Conservation (phyloP, 2,329 filamentous ascomycete genomes). For the Fusarium penzigii region DNA sequence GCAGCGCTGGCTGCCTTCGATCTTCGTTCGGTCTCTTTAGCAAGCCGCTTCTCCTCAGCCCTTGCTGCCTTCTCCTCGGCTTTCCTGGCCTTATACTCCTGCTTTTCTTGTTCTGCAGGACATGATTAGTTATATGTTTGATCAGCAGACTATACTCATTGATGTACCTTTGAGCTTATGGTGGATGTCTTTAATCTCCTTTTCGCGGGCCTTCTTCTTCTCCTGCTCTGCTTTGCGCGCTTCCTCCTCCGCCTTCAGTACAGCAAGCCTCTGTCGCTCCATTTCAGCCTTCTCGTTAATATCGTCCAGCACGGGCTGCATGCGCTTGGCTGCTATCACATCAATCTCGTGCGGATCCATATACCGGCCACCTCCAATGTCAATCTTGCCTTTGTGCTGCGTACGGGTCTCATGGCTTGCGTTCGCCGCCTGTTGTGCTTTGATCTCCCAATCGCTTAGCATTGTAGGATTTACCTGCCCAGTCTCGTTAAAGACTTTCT, state of each 20-base stretch:
- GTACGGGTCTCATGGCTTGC: conserved; percentile 63
- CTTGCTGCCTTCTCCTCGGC: conserved; percentile 43
- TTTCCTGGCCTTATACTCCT: conserved; percentile 36
- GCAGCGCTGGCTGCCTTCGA: conserved; percentile 27
- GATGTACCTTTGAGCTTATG: conserved; percentile 58
- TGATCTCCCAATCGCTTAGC: conserved; percentile 76
- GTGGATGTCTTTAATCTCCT: conserved; percentile 54
- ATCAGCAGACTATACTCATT: not conserved
- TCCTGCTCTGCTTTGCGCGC: conserved; percentile 54
- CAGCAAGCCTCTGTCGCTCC: conserved; percentile 67
- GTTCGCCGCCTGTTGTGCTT: conserved; percentile 70
- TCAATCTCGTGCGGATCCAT: conserved; percentile 79
- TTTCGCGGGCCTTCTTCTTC: conserved; percentile 50
- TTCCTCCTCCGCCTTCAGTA: conserved; percentile 63
- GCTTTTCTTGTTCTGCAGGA: conserved; percentile 47
- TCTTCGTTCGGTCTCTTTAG: conserved; percentile 56
- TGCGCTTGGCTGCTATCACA: conserved; percentile 71
- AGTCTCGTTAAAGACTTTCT: conserved; percentile 74
- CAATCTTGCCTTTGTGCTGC: conserved; percentile 54
- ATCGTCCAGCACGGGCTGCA: conserved; percentile 83
- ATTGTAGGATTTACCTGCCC: conserved; percentile 70
- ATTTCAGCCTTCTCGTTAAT: conserved; percentile 77
- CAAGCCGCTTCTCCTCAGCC: conserved; percentile 52
- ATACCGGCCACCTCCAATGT: conserved; percentile 80
- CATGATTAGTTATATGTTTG: not conserved